Evolutionary conservation across 345 rosid species (phyloP).

Genomic region (Atalantia buxifolia): DNA sequence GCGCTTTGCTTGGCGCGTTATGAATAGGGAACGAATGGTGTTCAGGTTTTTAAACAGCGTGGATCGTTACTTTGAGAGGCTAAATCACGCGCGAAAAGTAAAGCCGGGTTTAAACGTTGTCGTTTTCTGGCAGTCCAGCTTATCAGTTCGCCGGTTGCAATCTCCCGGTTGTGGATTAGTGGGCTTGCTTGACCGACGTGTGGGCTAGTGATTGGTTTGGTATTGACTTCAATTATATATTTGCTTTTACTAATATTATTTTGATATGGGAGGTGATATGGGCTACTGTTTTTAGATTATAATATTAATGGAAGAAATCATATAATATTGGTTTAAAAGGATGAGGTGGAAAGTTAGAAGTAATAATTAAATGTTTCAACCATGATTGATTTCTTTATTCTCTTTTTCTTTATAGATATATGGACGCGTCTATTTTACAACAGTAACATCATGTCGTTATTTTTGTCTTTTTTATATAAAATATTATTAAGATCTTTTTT

Average conservation of each 20-base stretch:
- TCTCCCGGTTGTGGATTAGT: slow-evolving; percentile 15
- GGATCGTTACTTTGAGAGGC: background rate
- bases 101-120: background rate
- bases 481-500: too few species aligned
- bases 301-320: too few species aligned
- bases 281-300: background rate
- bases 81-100: background rate
- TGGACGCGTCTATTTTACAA: too few species aligned
- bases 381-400: background rate
- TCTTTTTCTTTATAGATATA: background rate
- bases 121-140: background rate
- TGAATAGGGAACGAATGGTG: background rate
- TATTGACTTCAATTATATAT: background rate
- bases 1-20: background rate
- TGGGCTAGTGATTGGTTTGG: background rate
- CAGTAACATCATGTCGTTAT: too few species aligned
- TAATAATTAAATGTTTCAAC: background rate
- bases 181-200: background rate
- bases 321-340: background rate
- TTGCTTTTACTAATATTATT: background rate
- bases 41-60: background rate
- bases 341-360: background rate
- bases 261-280: background rate
- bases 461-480: too few species aligned
- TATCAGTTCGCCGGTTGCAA: slow-evolving; percentile 2